A percentile compares a stretch with the other conserved stretches of the same genome.
Conservation (phyloP, 768 basidiomycete genomes). For the Russula griseocarnosa region DNA sequence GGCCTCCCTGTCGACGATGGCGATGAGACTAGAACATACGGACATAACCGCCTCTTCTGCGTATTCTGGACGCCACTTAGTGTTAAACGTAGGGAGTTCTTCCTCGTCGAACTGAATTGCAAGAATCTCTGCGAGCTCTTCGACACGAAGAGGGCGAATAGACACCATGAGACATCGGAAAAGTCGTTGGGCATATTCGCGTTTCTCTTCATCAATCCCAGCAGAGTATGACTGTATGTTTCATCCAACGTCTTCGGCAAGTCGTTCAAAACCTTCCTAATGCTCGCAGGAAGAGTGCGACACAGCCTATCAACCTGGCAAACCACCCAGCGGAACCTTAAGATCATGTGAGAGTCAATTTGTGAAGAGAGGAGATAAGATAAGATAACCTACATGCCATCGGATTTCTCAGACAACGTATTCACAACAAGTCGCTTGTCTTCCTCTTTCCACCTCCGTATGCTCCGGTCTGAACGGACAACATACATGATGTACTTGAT, state of each 20-base stretch:
- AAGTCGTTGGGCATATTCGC: background rate
- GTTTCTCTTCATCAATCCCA: background rate
- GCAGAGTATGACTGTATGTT: background rate
- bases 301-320: background rate
- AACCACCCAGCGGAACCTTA: background rate
- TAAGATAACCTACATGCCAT: background rate
- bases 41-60: background rate
- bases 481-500: background rate
- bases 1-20: background rate
- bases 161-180: background rate
- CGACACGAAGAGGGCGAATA: no score
- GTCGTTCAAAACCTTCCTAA: background rate
- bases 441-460: background rate
- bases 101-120: background rate
- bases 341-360: background rate
- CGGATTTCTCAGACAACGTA: background rate
- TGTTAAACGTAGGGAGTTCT: background rate
- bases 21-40: background rate
- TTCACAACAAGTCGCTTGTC: background rate
- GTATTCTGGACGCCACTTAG: background rate
- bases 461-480: background rate
- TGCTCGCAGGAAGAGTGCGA: background rate
- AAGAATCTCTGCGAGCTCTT: background rate
- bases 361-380: background rate
- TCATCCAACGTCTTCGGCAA: background rate